These are phyloP conservation scores for Aureobasidium pullulans DNA, from an alignment of 2,329 filamentous ascomycete genomes.

Conservation along the genomic window DNA sequence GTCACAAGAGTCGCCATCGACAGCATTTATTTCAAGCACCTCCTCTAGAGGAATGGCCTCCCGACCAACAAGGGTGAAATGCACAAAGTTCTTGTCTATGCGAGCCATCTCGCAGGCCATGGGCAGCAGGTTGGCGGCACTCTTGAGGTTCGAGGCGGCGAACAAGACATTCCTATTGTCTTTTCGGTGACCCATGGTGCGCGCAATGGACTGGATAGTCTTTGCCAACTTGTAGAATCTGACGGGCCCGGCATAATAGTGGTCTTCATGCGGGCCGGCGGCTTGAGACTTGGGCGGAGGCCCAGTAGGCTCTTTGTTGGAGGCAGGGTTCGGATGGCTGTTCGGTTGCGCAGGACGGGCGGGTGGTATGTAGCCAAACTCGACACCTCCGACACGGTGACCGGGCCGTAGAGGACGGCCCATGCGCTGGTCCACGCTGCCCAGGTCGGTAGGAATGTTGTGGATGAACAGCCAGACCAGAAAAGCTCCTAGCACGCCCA, in stretches of 20 bases:
- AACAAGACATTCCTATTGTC: conserved; percentile 70
- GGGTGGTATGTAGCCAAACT: conserved; percentile 14
- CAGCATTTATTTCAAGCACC: conserved; percentile 69
- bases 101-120: conserved; percentile 80
- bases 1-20: conserved; percentile 59
- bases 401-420: conserved; percentile 19
- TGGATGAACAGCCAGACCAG: conserved; percentile 58
- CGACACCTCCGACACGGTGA: conserved; percentile 13
- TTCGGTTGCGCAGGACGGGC: neutral
- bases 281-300: conserved; percentile 12
- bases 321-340: neutral
- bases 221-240: conserved; percentile 58
- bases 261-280: conserved; percentile 23
- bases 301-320: conserved; percentile 14
- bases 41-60: conserved; percentile 62
- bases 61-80: conserved; percentile 71
- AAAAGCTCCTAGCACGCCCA: conserved; percentile 35
- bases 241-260: conserved; percentile 62
- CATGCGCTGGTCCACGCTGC: conserved; percentile 19
- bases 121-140: conserved; percentile 64
- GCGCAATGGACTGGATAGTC: conserved; percentile 54
- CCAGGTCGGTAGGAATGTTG: conserved; percentile 51
- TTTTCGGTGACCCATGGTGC: conserved; percentile 44
- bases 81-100: conserved; percentile 64
- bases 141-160: conserved; percentile 65